phyloP scores from a whole-genome alignment of 257 asterid genomes.

The Solanum chiquidenum region DNA sequence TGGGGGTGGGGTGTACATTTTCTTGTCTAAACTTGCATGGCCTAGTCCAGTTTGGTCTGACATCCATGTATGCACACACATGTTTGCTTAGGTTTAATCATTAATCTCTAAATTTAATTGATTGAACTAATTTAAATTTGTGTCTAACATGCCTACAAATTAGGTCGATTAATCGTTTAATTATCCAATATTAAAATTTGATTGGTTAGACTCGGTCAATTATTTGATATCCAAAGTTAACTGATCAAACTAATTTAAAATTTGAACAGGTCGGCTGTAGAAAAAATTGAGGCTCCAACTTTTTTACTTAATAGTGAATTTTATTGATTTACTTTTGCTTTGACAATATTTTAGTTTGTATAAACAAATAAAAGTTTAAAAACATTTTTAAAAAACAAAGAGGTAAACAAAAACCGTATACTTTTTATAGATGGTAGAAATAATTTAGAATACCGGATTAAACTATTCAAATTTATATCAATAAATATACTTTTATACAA shows the following conservation, averaged over 20 bases:
- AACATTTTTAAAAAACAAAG: accelerated
- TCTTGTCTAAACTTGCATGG: background rate
- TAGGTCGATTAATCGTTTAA: background rate
- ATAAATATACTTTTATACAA: background rate
- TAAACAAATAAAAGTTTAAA: background rate
- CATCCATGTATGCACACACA: background rate
- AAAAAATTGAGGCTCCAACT: background rate
- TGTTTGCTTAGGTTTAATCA: background rate
- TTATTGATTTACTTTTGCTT: background rate
- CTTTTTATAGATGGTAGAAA: background rate
- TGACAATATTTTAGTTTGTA: background rate
- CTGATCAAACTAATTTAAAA: background rate
- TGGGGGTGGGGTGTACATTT: background rate
- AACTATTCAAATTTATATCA: background rate
- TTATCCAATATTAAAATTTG: background rate
- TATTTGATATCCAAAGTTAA: background rate
- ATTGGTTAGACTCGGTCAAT: background rate
- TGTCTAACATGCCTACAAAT: background rate
- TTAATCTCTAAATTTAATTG: background rate
- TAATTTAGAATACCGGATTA: background rate
- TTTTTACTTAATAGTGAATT: background rate
- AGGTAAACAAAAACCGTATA: background rate
- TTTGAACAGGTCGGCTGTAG: background rate
- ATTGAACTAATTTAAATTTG: background rate
- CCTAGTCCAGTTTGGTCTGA: background rate